Evolutionary conservation across 768 basidiomycete genomes (phyloP).

Genomic region (Xerocomellus dryophilus): DNA sequence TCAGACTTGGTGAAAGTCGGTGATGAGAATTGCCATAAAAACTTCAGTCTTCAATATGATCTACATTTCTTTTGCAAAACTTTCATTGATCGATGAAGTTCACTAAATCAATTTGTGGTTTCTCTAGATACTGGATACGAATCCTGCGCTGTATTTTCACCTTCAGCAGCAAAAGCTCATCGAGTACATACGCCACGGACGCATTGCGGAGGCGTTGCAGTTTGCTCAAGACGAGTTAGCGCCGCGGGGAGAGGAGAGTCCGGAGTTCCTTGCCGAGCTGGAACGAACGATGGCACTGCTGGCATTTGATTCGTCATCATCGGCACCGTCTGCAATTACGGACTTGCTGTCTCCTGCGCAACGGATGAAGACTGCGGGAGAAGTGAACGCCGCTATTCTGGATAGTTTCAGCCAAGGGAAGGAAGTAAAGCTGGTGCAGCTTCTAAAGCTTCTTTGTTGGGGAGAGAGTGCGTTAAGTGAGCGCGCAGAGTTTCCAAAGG

Average conservation of each 20-base stretch:
- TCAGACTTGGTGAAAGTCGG: slow-evolving; percentile 69
- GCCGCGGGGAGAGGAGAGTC: slow-evolving; percentile 91
- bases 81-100: not conserved
- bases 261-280: slow-evolving; percentile 87
- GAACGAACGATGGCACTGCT: slow-evolving; percentile 95
- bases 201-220: slow-evolving; percentile 71
- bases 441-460: slow-evolving; percentile 85
- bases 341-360: slow-evolving; percentile 84
- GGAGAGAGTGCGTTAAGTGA: slow-evolving; percentile 79
- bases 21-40: slow-evolving; percentile 81
- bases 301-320: slow-evolving; percentile 66
- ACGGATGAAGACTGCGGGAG: slow-evolving; percentile 90
- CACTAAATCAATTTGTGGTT: slow-evolving; percentile 22
- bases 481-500: slow-evolving; percentile 77
- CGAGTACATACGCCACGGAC: slow-evolving; percentile 85
- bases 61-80: slow-evolving; percentile 10
- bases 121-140: slow-evolving; percentile 89
- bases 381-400: slow-evolving; percentile 94
- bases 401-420: slow-evolving; percentile 89
- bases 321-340: slow-evolving; percentile 57
- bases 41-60: slow-evolving; percentile 99
- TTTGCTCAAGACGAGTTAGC: slow-evolving; percentile 96
- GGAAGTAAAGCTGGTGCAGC: slow-evolving; percentile 82
- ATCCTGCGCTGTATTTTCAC: slow-evolving; percentile 90
- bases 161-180: slow-evolving; percentile 95